A percentile compares a stretch with the other conserved stretches of the same genome.
phyloP scores from a whole-genome alignment of 768 basidiomycete species.

The Kwoniella dejecticola region DNA sequence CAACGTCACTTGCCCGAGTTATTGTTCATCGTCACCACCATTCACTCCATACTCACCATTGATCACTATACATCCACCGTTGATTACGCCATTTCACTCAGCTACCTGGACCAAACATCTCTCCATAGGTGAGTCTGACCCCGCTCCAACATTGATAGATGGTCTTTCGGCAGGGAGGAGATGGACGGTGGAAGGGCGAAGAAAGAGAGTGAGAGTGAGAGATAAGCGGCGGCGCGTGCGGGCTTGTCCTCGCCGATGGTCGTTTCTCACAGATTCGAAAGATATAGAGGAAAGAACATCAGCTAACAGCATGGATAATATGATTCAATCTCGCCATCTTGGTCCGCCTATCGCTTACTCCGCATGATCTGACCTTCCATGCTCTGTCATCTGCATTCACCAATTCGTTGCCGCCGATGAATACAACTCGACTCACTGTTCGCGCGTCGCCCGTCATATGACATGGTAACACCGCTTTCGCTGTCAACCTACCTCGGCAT shows the following conservation, averaged over 20 bases:
- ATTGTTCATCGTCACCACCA: constrained; percentile 3
- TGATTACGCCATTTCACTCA: background rate
- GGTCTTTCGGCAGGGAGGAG: background rate
- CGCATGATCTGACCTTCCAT: too few species aligned
- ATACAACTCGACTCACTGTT: background rate
- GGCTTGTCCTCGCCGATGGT: constrained; percentile 2
- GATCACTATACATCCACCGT: background rate
- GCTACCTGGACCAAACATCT: background rate
- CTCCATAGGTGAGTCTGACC: background rate
- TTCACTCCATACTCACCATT: background rate
- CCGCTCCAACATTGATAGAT: background rate
- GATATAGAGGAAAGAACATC: background rate
- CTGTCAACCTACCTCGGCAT: background rate
- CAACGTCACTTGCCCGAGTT: background rate
- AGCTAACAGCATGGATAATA: background rate
- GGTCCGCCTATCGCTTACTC: background rate
- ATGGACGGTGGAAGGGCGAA: background rate
- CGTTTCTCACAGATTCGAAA: background rate
- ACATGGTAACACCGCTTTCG: constrained; percentile 7
- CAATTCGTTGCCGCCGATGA: background rate
- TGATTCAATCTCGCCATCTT: background rate
- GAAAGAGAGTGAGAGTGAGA: too few species aligned
- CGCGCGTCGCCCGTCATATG: constrained; percentile 8
- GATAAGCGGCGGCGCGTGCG: constrained; percentile 10
- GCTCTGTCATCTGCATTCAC: background rate